Percentiles rank a stretch among this genome's conserved stretches.
These are phyloP conservation scores for Beta lomatogona DNA, from an alignment of 179 eudicot genomes.

Conservation along the genomic window DNA sequence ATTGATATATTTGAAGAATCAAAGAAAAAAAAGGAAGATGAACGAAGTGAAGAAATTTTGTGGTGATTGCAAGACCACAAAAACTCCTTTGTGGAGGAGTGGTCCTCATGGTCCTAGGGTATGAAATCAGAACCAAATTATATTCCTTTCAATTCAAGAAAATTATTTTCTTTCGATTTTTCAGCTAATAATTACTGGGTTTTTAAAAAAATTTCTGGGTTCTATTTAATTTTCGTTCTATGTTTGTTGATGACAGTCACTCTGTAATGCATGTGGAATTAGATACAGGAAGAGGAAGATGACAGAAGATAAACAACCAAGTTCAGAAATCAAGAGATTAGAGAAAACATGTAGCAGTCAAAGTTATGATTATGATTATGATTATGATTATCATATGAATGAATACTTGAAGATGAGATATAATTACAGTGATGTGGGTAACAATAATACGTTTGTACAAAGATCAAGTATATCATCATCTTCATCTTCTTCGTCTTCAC, in stretches of 20 bases:
- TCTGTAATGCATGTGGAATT: slow-evolving; percentile 84
- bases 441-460: neutral
- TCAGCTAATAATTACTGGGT: too few species aligned
- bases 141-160: too few species aligned
- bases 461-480: slow-evolving; percentile 6
- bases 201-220: neutral
- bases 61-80: slow-evolving; percentile 64
- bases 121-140: neutral
- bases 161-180: too few species aligned
- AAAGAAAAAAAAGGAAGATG: slow-evolving; percentile 18
- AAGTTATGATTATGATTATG: slow-evolving; percentile 5
- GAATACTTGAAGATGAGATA: slow-evolving; percentile 1
- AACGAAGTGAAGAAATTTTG: slow-evolving; percentile 45
- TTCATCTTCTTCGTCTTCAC: slow-evolving; percentile 18
- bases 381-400: neutral
- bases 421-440: neutral
- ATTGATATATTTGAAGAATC: too few species aligned
- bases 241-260: slow-evolving; percentile 20
- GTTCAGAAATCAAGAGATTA: slow-evolving; percentile 5
- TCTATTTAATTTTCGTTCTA: neutral
- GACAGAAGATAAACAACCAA: slow-evolving; percentile 16
- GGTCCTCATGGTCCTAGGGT: slow-evolving; percentile 84
- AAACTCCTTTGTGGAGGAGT: slow-evolving; percentile 74
- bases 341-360: slow-evolving; percentile 3
- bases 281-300: slow-evolving; percentile 54